Conservation (phyloP, 1,139 yeast genomes). For the Pichia sp. region DNA sequence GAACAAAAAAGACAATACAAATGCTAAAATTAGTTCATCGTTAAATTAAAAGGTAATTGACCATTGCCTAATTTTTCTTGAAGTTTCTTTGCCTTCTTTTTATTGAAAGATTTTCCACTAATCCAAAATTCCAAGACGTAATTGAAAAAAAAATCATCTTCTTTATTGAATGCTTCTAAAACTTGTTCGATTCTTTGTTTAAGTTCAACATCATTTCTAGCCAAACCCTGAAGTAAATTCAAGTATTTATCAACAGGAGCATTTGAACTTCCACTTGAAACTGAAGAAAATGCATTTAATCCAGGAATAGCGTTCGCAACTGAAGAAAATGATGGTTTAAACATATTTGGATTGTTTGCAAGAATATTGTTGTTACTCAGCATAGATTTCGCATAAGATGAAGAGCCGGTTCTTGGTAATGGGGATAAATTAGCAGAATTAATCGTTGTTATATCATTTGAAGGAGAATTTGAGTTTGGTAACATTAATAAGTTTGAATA, state of each 20-base stretch:
- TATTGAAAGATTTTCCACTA: constrained; percentile 28
- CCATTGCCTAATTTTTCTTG: constrained; percentile 16
- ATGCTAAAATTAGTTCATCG: constrained; percentile 5
- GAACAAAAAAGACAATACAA: background rate
- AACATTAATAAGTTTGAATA: constrained; percentile 21
- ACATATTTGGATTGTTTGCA: constrained; percentile 4
- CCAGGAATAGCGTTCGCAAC: constrained; percentile 18
- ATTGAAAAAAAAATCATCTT: constrained; percentile 29
- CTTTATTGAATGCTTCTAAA: constrained; percentile 27
- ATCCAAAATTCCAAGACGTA: constrained; percentile 30
- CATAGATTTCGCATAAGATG: background rate
- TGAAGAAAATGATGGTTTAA: constrained; percentile 8
- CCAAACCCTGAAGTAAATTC: constrained; percentile 24
- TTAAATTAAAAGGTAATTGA: constrained; percentile 14
- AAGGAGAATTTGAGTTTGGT: constrained; percentile 10
- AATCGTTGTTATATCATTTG: constrained; percentile 1
- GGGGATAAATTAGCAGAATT: constrained; percentile 13
- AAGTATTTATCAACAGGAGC: constrained; percentile 26
- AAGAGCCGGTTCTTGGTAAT: constrained; percentile 7
- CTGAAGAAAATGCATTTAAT: constrained; percentile 13
- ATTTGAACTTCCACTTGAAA: constrained; percentile 10
- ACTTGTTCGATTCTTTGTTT: constrained; percentile 24
- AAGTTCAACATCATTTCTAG: constrained; percentile 29
- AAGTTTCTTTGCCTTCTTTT: constrained; percentile 22
- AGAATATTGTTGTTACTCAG: too few relatives aligned